Percentiles rank a stretch among this genome's conserved stretches.
These are phyloP conservation scores for Torulaspora globosa DNA, from an alignment of 1,139 yeast genomes.

Conservation along the genomic window DNA sequence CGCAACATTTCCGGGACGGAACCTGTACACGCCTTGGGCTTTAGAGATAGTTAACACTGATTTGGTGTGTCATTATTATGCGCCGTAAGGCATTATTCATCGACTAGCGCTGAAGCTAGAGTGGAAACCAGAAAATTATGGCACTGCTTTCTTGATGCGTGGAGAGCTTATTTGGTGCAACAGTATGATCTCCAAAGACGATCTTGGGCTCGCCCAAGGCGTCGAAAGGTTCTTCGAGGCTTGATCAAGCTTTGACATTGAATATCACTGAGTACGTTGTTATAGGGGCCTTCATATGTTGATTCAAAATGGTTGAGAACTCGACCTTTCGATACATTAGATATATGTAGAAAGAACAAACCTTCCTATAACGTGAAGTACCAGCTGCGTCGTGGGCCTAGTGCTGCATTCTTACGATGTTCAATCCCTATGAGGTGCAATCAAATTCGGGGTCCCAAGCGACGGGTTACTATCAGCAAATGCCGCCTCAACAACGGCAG, in stretches of 20 bases:
- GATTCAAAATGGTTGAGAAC: background rate
- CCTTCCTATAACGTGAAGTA: too few relatives aligned
- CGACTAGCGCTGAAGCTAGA: too few relatives aligned
- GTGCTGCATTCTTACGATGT: conserved; percentile 7
- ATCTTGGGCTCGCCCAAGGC: background rate
- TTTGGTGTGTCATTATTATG: too few relatives aligned
- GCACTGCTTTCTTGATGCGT: background rate
- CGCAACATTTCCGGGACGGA: too few relatives aligned
- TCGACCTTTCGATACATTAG: background rate
- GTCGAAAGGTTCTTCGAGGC: background rate
- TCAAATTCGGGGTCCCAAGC: conserved; percentile 14
- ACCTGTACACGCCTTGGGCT: too few relatives aligned
- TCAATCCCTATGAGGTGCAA: conserved; percentile 11
- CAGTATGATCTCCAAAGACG: background rate
- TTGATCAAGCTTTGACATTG: background rate
- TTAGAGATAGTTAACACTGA: too few relatives aligned
- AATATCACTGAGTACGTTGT: background rate
- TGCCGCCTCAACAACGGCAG: conserved; percentile 17
- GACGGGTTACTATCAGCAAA: conserved; percentile 16
- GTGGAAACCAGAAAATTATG: too few relatives aligned
- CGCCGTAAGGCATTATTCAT: too few relatives aligned
- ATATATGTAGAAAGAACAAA: too few relatives aligned
- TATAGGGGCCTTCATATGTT: background rate
- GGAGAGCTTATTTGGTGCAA: background rate
- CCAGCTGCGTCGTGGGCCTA: background rate